A percentile compares a stretch with the other conserved stretches of the same genome.
phyloP scores from a whole-genome alignment of 1,284 basidiomycete species.

The Blastosporella zonata region DNA sequence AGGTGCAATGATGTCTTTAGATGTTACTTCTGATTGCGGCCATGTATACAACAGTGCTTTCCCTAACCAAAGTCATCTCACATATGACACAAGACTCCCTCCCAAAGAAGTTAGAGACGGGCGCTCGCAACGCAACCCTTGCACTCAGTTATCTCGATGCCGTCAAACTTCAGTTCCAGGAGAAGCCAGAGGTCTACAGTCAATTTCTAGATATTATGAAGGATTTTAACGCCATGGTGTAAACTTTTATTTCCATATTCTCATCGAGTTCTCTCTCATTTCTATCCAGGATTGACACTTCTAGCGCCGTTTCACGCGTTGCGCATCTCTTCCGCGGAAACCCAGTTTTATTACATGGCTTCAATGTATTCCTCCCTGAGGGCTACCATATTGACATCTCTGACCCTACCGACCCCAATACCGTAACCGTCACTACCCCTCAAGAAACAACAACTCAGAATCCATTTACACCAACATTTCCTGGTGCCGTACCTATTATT shows the following conservation, averaged over 20 bases:
- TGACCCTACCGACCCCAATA: slow-evolving; percentile 73
- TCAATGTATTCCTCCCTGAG: slow-evolving; percentile 97
- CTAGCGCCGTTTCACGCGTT: slow-evolving; percentile 96
- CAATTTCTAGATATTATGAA: slow-evolving; percentile 99
- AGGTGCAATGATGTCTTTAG: no score
- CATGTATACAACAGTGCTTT: no score
- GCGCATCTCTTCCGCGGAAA: slow-evolving; percentile 95
- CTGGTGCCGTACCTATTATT: slow-evolving; percentile 21
- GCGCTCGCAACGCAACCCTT: slow-evolving; percentile 81
- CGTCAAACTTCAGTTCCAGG: slow-evolving; percentile 91
- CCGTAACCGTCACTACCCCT: slow-evolving; percentile 95
- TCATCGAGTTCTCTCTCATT: slow-evolving; percentile 5
- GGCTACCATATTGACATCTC: slow-evolving; percentile 97
- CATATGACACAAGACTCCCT: slow-evolving; percentile 23
- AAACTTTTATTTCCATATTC: slow-evolving; percentile 35
- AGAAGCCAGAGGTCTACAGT: slow-evolving; percentile 95
- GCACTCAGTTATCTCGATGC: slow-evolving; percentile 97
- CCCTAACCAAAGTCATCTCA: slow-evolving; percentile 13
- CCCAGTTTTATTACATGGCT: slow-evolving; percentile 92
- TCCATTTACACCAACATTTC: slow-evolving; percentile 34
- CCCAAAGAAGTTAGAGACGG: slow-evolving; percentile 29
- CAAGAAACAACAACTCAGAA: slow-evolving; percentile 76
- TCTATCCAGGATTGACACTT: slow-evolving; percentile 86
- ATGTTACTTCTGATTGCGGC: no score
- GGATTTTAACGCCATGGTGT: slow-evolving; percentile 96